These are phyloP conservation scores for Amanita rubescens DNA, from an alignment of 768 basidiomycete species.

Conservation along the genomic window DNA sequence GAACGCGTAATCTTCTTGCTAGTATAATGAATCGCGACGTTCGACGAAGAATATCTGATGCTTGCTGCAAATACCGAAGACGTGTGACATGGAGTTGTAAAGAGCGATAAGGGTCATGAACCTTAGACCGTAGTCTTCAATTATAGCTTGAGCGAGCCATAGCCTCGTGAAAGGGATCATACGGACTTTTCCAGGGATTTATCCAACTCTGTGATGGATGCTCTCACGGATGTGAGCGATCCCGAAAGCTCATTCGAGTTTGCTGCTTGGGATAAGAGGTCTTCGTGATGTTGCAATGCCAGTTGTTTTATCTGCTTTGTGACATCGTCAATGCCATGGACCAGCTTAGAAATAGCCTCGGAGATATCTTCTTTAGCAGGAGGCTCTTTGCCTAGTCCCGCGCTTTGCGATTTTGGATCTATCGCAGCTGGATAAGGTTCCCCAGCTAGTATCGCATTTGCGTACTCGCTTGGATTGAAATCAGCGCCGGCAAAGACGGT, in stretches of 20 bases:
- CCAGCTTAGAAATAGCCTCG: slow-evolving; percentile 81
- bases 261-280: slow-evolving; percentile 76
- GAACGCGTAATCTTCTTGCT: slow-evolving; percentile 71
- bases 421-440: slow-evolving; percentile 54
- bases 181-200: slow-evolving; percentile 69
- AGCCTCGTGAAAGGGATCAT: not conserved
- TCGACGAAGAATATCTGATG: slow-evolving; percentile 77
- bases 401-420: slow-evolving; percentile 26
- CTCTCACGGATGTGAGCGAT: slow-evolving; percentile 57
- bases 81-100: slow-evolving; percentile 65
- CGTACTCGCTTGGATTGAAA: slow-evolving; percentile 88
- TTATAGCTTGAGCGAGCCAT: slow-evolving; percentile 13
- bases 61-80: slow-evolving; percentile 73
- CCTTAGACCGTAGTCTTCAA: slow-evolving; percentile 72
- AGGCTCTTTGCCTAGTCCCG: slow-evolving; percentile 35
- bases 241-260: slow-evolving; percentile 64
- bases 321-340: slow-evolving; percentile 85
- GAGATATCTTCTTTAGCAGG: slow-evolving; percentile 80
- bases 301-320: slow-evolving; percentile 82
- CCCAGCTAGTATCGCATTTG: slow-evolving; percentile 83
- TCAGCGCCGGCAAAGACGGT: slow-evolving; percentile 61
- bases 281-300: slow-evolving; percentile 78
- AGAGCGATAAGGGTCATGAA: slow-evolving; percentile 75
- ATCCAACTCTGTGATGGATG: slow-evolving; percentile 69
- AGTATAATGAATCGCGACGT: slow-evolving; percentile 81